Conservation (phyloP, 2,329 filamentous ascomycete species). For the Hypoxylon sp. region DNA sequence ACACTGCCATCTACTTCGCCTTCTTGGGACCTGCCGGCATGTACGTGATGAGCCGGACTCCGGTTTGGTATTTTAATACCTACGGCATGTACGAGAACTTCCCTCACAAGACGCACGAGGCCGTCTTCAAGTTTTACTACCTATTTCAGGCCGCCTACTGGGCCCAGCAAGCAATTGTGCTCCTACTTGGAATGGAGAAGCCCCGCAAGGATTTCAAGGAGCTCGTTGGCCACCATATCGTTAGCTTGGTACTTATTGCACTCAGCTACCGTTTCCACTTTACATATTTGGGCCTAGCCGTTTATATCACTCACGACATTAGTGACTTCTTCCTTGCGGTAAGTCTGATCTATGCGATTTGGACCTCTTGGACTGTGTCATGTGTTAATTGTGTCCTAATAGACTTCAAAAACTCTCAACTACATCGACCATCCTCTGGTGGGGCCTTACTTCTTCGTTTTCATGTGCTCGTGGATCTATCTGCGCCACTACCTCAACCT, state of each 20-base stretch:
- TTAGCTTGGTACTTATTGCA: conserved; percentile 85
- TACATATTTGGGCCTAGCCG: conserved; percentile 91
- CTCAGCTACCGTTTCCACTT: conserved; percentile 97
- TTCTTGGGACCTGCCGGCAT: conserved; percentile 85
- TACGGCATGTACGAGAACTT: conserved; percentile 89
- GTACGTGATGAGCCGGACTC: conserved; percentile 91
- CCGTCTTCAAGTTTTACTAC: conserved; percentile 93
- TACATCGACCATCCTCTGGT: conserved; percentile 85
- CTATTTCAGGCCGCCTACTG: conserved; percentile 95
- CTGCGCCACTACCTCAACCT: conserved; percentile 88
- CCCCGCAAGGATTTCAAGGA: conserved; percentile 96
- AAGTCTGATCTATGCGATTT: conserved; percentile 55
- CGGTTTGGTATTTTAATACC: conserved; percentile 97
- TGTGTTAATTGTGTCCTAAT: conserved; percentile 39
- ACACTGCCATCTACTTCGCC: conserved; percentile 91
- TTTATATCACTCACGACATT: conserved; percentile 95
- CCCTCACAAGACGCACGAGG: conserved; percentile 85
- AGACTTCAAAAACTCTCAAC: conserved; percentile 93
- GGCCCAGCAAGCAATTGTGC: conserved; percentile 92
- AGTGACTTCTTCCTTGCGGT: conserved; percentile 96
- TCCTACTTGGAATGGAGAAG: conserved; percentile 90
- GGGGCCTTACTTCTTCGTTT: conserved; percentile 86
- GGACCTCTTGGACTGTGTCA: not conserved
- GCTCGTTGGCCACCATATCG: conserved; percentile 90
- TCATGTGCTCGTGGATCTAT: conserved; percentile 89